phyloP scores from a whole-genome alignment of 805 yeast species.

The Dipodascopsis tothii region DNA sequence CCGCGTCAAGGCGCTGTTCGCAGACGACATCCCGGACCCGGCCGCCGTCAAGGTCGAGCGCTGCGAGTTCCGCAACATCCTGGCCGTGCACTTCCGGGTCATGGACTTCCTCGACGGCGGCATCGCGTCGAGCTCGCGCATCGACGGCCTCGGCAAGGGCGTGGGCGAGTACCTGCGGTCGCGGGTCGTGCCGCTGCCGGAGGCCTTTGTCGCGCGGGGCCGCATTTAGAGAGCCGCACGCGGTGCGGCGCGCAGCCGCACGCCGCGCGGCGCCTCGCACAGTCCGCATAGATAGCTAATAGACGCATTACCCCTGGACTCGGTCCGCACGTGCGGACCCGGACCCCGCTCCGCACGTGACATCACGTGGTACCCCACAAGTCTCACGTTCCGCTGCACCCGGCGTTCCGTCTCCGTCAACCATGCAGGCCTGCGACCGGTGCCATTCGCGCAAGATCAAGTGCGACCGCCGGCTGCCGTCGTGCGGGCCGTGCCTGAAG shows the following conservation, averaged over 20 bases:
- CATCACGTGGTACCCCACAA: no score
- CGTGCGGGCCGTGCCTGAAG: constrained; percentile 12
- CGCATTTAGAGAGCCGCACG: no score
- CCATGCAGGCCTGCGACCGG: no score
- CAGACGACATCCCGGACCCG: constrained; percentile 19
- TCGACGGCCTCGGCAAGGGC: constrained; percentile 23
- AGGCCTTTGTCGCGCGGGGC: constrained; percentile 8
- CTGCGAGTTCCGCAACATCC: constrained; percentile 21
- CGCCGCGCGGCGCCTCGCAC: no score
- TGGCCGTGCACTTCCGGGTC: constrained; percentile 24
- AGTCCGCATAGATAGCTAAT: no score
- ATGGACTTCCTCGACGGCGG: constrained; percentile 24
- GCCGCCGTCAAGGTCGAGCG: constrained; percentile 19
- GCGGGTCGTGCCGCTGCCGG: constrained; percentile 12
- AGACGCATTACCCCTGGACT: no score
- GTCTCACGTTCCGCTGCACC: no score
- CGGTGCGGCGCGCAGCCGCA: no score
- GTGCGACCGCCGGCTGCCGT: constrained; percentile 14
- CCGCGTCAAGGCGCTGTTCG: constrained; percentile 13
- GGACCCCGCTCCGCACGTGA: no score
- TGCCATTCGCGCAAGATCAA: no score
- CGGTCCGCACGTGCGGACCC: no score
- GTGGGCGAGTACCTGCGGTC: constrained; percentile 18
- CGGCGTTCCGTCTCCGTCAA: no score
- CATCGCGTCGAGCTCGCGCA: constrained; percentile 19